phyloP scores from a whole-genome alignment of 306 rosid species.

The Calophaca sinica region DNA sequence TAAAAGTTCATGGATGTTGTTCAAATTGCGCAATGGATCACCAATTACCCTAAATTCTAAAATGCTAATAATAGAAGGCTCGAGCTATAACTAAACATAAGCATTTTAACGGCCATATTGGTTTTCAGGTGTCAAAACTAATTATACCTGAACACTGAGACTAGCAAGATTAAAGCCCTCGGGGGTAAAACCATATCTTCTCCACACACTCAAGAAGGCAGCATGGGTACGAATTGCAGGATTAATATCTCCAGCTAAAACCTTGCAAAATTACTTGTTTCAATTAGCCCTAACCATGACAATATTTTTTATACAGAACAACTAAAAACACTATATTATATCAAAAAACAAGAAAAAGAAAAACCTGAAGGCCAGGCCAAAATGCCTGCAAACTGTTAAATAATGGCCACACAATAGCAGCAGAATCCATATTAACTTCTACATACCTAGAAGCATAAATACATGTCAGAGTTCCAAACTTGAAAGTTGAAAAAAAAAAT shows the following conservation, averaged over 20 bases:
- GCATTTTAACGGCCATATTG: slow-evolving; percentile 20
- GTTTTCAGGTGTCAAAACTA: slow-evolving; percentile 38
- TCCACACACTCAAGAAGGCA: slow-evolving; percentile 98
- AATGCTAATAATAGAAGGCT: slow-evolving; percentile 31
- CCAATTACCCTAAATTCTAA: slow-evolving; percentile 17
- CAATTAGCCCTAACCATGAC: slow-evolving; percentile 40
- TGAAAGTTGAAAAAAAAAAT: slow-evolving; percentile 36
- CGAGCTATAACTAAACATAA: slow-evolving; percentile 15
- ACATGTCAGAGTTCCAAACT: slow-evolving; percentile 41
- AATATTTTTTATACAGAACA: slow-evolving; percentile 36
- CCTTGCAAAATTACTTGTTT: slow-evolving; percentile 63
- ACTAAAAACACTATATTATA: slow-evolving; percentile 29
- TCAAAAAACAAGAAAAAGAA: slow-evolving; percentile 29
- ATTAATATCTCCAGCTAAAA: slow-evolving; percentile 92
- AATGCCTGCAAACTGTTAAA: slow-evolving; percentile 98
- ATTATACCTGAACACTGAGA: slow-evolving; percentile 88
- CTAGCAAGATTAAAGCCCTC: slow-evolving; percentile 98
- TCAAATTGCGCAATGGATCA: slow-evolving; percentile 27
- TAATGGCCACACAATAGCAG: slow-evolving; percentile 95
- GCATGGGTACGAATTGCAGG: slow-evolving; percentile 96
- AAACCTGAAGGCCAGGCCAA: slow-evolving; percentile 99
- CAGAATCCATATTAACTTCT: slow-evolving; percentile 98
- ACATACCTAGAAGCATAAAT: slow-evolving; percentile 74
- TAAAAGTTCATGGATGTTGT: background rate
- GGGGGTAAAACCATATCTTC: slow-evolving; percentile 94